Evolutionary conservation across 768 basidiomycete species (phyloP).

Genomic region (Leccinum sublutescens): DNA sequence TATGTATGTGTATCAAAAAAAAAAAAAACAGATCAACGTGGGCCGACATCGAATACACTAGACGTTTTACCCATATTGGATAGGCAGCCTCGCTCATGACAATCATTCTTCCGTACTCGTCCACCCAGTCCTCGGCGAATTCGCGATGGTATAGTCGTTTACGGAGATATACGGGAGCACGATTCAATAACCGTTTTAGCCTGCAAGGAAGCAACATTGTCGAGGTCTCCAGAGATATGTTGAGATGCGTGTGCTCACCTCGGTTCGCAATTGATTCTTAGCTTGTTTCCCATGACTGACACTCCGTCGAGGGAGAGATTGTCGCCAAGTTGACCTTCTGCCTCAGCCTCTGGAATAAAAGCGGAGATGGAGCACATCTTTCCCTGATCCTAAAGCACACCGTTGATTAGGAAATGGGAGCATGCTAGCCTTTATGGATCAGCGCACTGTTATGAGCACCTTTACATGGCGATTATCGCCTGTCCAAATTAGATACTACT

Average conservation of each 20-base stretch:
- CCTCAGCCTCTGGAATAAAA: constrained; percentile 39
- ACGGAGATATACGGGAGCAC: constrained; percentile 37
- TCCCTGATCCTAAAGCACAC: constrained; percentile 32
- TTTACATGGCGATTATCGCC: constrained; percentile 27
- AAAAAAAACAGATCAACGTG: not conserved
- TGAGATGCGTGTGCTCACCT: constrained; percentile 29
- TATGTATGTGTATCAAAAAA: not conserved
- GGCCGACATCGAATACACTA: not conserved
- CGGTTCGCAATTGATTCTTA: constrained; percentile 39
- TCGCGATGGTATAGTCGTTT: constrained; percentile 37
- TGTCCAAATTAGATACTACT: constrained; percentile 26
- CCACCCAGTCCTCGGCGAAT: constrained; percentile 50
- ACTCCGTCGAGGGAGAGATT: constrained; percentile 24
- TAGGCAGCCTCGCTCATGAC: constrained; percentile 63
- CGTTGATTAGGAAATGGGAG: not conserved
- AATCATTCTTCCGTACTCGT: constrained; percentile 49
- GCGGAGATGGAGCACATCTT: constrained; percentile 38
- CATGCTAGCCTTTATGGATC: not conserved
- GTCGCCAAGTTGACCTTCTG: constrained; percentile 35
- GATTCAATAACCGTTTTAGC: constrained; percentile 38
- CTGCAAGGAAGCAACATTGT: constrained; percentile 28
- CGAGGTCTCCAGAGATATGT: not conserved
- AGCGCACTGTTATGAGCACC: constrained; percentile 24
- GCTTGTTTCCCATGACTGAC: constrained; percentile 31
- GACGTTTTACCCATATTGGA: constrained; percentile 46